These are phyloP conservation scores for Neurospora sp. DNA, from an alignment of 495 filamentous ascomycete species.

Conservation along the genomic window DNA sequence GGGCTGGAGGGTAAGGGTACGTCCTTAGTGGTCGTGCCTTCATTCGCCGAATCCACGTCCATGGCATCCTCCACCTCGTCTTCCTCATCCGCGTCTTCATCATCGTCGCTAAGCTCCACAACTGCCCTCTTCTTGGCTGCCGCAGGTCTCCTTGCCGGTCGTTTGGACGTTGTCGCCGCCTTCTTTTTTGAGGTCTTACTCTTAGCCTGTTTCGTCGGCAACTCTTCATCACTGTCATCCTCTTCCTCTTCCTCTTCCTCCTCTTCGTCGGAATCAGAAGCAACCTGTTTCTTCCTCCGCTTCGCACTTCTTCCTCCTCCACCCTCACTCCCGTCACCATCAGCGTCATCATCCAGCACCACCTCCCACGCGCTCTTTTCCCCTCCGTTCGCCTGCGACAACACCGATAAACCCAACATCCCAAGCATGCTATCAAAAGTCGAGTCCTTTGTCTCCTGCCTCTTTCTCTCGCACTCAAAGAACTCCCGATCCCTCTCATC, in stretches of 20 bases:
- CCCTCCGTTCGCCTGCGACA: background rate
- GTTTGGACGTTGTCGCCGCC: background rate
- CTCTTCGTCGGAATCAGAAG: conserved; percentile 7
- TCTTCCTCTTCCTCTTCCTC: conserved; percentile 11
- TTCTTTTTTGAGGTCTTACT: background rate
- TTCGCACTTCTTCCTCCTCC: background rate
- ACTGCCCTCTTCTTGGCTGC: background rate
- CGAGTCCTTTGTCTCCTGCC: conserved; percentile 20
- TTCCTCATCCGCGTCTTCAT: conserved; percentile 16
- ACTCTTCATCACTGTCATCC: conserved; percentile 20
- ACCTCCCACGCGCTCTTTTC: conserved; percentile 6
- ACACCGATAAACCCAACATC: conserved; percentile 3
- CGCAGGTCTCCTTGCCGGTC: conserved; percentile 1
- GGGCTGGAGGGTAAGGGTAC: conserved; percentile 22
- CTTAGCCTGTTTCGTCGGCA: no score
- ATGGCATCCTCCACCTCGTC: conserved; percentile 21
- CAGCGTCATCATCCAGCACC: conserved; percentile 5
- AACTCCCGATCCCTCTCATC: conserved; percentile 57
- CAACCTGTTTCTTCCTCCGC: conserved; percentile 3
- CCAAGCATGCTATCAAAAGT: conserved; percentile 15
- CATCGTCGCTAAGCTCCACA: conserved; percentile 11
- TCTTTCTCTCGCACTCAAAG: conserved; percentile 54
- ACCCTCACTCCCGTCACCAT: conserved; percentile 2
- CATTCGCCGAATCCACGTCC: conserved; percentile 7
- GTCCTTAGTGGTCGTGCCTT: conserved; percentile 15